Evolutionary conservation across 352 stramenopile genomes (phyloP), one percentile per base, ranked within the genome.

Genomic region (Phytophthora hibernalis): DNA sequence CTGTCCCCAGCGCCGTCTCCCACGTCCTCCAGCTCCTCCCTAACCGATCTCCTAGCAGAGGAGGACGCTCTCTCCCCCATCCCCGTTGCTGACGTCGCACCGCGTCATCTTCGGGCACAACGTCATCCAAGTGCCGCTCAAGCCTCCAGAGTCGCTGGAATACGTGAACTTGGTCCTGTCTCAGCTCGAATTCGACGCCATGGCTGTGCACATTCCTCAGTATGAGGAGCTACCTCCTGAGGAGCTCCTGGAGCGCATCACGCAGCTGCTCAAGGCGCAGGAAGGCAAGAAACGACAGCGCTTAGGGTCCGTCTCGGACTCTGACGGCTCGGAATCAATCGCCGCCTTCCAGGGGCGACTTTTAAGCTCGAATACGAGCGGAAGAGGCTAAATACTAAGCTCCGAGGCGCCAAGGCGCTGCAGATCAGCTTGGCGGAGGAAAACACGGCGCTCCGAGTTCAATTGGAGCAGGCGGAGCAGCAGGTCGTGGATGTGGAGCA

Each of bases 161-260:
- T 86, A 86, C 65, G 77, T 92, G 54, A 92, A 83, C 45, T 56
- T 93, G 51, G 82, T 91, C 63, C 73, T 93, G 5, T 93, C 85
- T 48, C 81, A 91, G 55, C 80, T 85, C 31, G 85, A 93, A 62
- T 91, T 93, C 53, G 81, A 93, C 63, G 71, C 72, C 22, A 93
- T 93, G 83, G 83, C 80, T 0, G 76, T 92, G 40, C 81, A 92
- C 42, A 68, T 93, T 47, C 70, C 80, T 26, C 79, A 91, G 48
- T 93, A 89, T 60, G 80, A 92, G 50, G 71, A 85, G 28, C 72
- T 92, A 42, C 67, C 68, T n/a, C 81, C 83, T 5, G 62, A 71
- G 12, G 78, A 79, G 44, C 58, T 93, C 8, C 51, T 92, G 22
- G 78, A 85, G 15, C 71, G 83, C 45, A 92, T 92, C 50, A 80